Conservation (phyloP, 805 yeast species). For the Phaffomyces opuntiae region DNA sequence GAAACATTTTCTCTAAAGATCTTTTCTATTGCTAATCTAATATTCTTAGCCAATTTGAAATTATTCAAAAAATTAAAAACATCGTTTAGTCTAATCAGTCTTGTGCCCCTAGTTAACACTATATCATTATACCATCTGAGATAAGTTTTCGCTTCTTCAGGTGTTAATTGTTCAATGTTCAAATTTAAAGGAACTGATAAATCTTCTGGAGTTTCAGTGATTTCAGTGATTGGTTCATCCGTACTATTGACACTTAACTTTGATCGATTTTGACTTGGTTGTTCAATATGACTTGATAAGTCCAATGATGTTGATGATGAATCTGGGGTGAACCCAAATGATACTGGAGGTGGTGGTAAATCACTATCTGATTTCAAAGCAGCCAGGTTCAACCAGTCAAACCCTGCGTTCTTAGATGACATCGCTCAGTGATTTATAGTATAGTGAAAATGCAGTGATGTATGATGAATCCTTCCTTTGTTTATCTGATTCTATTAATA, state of each 20-base stretch:
- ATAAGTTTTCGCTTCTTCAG: conserved; percentile 77
- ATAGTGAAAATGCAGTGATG: background rate
- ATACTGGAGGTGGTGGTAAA: conserved; percentile 44
- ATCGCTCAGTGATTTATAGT: background rate
- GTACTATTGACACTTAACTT: background rate
- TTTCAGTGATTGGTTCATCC: background rate
- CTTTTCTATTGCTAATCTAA: conserved; percentile 42
- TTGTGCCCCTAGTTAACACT: conserved; percentile 59
- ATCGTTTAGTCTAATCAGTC: conserved; percentile 64
- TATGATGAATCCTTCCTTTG: background rate
- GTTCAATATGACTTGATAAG: conserved; percentile 5
- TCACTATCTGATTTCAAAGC: conserved; percentile 26
- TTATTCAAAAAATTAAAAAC: conserved; percentile 74
- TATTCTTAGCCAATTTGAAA: conserved; percentile 52
- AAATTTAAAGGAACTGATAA: conserved; percentile 52
- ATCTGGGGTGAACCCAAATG: conserved; percentile 35
- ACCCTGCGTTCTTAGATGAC: conserved; percentile 26
- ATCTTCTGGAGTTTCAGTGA: conserved; percentile 25
- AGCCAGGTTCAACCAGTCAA: conserved; percentile 47
- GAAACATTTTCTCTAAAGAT: conserved; percentile 49
- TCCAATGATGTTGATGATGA: conserved; percentile 16
- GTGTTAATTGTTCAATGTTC: conserved; percentile 60
- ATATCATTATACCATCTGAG: conserved; percentile 91
- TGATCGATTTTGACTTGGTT: too few species aligned
- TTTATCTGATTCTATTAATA: too few species aligned